phyloP scores from a whole-genome alignment of 805 yeast species.

The Saturnispora besseyi region DNA sequence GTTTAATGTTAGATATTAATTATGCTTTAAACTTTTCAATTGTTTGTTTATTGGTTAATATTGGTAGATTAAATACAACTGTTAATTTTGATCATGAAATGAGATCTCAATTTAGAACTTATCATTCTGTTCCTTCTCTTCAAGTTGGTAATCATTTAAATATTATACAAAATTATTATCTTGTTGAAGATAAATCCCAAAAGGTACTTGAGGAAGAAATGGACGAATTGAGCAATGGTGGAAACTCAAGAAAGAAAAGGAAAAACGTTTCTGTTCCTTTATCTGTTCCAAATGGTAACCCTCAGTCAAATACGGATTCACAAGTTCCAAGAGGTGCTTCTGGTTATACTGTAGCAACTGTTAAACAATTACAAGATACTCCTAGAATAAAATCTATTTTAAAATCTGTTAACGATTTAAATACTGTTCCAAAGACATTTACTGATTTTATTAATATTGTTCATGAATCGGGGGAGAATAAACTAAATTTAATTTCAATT shows the following conservation, averaged over 20 bases:
- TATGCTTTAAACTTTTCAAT: conserved; percentile 30
- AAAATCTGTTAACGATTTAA: conserved; percentile 76
- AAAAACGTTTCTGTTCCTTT: background rate
- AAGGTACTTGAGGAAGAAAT: conserved; percentile 15
- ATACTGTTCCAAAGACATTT: conserved; percentile 36
- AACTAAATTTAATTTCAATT: conserved; percentile 59
- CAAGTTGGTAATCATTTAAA: conserved; percentile 52
- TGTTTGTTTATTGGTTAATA: conserved; percentile 70
- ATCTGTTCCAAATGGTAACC: background rate
- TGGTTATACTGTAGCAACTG: conserved; percentile 34
- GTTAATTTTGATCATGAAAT: conserved; percentile 90
- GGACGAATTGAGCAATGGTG: background rate
- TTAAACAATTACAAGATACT: conserved; percentile 86
- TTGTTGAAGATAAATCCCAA: conserved; percentile 14
- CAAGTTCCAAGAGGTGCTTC: background rate
- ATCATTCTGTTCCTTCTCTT: conserved; percentile 85
- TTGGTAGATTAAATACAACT: conserved; percentile 92
- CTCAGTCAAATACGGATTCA: background rate
- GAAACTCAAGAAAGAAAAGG: conserved; percentile 11
- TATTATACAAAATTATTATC: conserved; percentile 21
- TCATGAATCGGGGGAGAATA: conserved; percentile 12
- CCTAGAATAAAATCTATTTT: conserved; percentile 85
- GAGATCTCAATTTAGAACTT: conserved; percentile 88
- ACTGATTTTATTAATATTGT: conserved; percentile 34
- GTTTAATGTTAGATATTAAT: conserved; percentile 51